Percentiles rank a stretch among this genome's conserved stretches.
These are phyloP conservation scores for Suillus discolor DNA, from an alignment of 768 basidiomycete species.

Conservation along the genomic window DNA sequence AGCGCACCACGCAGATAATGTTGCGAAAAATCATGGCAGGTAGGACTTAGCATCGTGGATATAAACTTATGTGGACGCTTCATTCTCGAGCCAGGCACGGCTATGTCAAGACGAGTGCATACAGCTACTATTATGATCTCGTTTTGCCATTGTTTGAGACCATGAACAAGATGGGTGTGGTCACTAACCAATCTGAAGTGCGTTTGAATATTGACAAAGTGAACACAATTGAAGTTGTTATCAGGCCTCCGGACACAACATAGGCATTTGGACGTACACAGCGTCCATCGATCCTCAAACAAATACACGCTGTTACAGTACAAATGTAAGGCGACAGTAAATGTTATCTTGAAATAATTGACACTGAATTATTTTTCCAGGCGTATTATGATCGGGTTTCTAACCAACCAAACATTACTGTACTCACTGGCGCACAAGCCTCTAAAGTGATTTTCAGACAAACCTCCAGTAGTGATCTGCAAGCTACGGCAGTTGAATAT, in stretches of 20 bases:
- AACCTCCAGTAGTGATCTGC: not conserved
- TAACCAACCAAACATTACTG: slow-evolving; percentile 22
- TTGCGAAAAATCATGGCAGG: slow-evolving; percentile 17
- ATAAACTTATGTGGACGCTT: too few species aligned
- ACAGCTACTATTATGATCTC: slow-evolving; percentile 21
- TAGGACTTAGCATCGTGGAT: not conserved
- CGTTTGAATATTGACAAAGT: not conserved
- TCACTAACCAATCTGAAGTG: slow-evolving; percentile 18
- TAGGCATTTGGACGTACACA: slow-evolving; percentile 21
- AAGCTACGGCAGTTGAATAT: slow-evolving; percentile 27
- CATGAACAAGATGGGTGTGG: slow-evolving; percentile 19
- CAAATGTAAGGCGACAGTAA: slow-evolving; percentile 14
- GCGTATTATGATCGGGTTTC: slow-evolving; percentile 23
- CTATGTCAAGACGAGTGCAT: slow-evolving; percentile 19
- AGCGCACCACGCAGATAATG: slow-evolving; percentile 16
- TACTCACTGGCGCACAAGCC: slow-evolving; percentile 26
- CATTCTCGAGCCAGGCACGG: slow-evolving; percentile 12
- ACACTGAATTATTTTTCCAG: not conserved
- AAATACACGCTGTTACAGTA: slow-evolving; percentile 18
- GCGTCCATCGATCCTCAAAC: slow-evolving; percentile 20
- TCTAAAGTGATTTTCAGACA: slow-evolving; percentile 25
- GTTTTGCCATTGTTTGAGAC: slow-evolving; percentile 18
- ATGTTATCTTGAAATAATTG: not conserved
- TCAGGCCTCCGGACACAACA: slow-evolving; percentile 18
- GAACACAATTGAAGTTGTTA: not conserved